Base-by-base conservation (phyloP, 257 asterid genomes). In the Prunella vulgaris region DNA sequence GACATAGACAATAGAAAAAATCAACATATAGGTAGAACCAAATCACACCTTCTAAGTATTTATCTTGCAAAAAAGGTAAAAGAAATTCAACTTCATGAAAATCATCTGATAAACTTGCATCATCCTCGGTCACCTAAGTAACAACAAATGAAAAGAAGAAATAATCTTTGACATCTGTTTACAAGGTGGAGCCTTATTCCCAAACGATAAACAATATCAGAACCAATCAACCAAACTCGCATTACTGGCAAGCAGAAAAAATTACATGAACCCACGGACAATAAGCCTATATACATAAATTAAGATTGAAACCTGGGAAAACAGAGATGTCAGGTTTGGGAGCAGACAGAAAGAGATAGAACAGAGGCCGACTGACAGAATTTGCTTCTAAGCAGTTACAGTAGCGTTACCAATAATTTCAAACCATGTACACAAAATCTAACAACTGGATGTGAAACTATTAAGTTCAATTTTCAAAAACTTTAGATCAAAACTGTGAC, bases 21-120 rank as follows among this genome's bases (percentile, higher is more conserved):
- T 71, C 52, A 68, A 57, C 42, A 40, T 51, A 60, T 54, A 66
- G 24, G 28, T 32, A 65, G 48, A 76, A 59, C 25, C 18, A 63
- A 12, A 68, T 42, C 85, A 59, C 54, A 94, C 99, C 97, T 87
- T 88, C 95, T 53, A 80, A 53, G 77, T 71, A 82, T 74, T 74
- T 81, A 68, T 94, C 96, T 74, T 89, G 88, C 82, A 76, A 71
- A 73, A 90, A 79, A 68, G 97, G 97, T 66, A 89, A 82, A 73
- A 94, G 97, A 83, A 90, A 86, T 68, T 94, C 96, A 75, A 93
- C 96, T 66, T 87, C 90, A 71, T 88, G 95, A 70, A 86, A 78
- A 65, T 78, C 87, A 64, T 78, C 92, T 24, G 84, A 78, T 59
- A 73, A 81, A 75, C 72, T 72, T 65, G 73, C 86, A 56, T 88